Evolutionary conservation across 2,329 filamentous ascomycete species (phyloP).

Genomic region (Aspergillus felis): DNA sequence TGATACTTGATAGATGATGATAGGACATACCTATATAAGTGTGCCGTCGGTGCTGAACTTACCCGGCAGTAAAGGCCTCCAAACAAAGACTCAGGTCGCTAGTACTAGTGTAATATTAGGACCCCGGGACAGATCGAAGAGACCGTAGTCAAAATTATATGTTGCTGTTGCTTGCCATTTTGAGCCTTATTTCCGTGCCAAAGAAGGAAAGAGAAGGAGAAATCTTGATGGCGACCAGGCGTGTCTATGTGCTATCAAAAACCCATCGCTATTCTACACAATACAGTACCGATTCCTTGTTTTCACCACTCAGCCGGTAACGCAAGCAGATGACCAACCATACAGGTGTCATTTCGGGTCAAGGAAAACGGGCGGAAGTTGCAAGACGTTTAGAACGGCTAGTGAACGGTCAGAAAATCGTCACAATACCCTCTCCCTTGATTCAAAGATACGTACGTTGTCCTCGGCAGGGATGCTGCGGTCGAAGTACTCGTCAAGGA

Average conservation of each 20-base stretch:
- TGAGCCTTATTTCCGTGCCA: not conserved
- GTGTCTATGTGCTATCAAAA: constrained; percentile 37
- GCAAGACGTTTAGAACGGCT: constrained; percentile 36
- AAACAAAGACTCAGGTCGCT: not conserved
- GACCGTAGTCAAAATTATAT: not conserved
- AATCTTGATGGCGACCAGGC: constrained; percentile 2
- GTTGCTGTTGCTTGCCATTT: not conserved
- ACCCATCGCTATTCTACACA: constrained; percentile 38
- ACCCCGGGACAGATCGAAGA: not conserved
- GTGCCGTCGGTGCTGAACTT: not conserved
- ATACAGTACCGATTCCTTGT: constrained; percentile 17
- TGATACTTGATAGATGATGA: not conserved
- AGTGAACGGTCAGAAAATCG: constrained; percentile 16
- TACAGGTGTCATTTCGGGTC: constrained; percentile 4
- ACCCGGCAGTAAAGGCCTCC: not conserved
- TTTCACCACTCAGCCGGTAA: constrained; percentile 10
- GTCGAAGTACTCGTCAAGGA: constrained; percentile 55
- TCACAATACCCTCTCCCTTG: not conserved
- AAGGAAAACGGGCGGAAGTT: constrained; percentile 9
- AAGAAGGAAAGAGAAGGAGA: not conserved
- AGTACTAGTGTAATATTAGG: not conserved
- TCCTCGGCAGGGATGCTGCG: constrained; percentile 59
- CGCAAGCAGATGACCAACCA: constrained; percentile 10
- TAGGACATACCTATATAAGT: not conserved
- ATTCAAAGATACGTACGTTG: constrained; percentile 44